Base-by-base conservation (phyloP, 371 early-diverging fungal species). In the Mucor irregularis region DNA sequence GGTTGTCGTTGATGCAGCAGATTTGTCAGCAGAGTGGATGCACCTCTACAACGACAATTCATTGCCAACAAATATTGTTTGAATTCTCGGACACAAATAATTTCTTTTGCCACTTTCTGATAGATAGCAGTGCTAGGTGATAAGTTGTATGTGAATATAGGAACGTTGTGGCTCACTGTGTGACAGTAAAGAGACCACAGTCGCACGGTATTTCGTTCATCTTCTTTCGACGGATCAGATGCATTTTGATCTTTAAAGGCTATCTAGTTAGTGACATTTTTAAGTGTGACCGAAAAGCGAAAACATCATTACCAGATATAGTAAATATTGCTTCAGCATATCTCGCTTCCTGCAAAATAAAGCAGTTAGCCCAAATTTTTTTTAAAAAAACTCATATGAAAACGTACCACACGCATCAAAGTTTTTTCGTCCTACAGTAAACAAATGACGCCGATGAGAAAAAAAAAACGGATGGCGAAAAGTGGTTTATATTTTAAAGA, bases 41-140 rank as follows among this genome's bases (percentile, higher is more conserved):
- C 78, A 6, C 90, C 91, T 5, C 79, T 75, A 48, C 87, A 87
- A 5, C 87, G 70, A 44, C 86, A 84, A 34, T 81, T 87, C 67
- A 86, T 83, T 0, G 80, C 89, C 9, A 91, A 50, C 9, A 90
- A 56, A 45, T 86, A 76, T 58, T 91, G 90, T 61, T 88, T 87
- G 50, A 91, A 78, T 48, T 90, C 88, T 5, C 82, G 76, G n/a
- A 86, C 78, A 49, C 90, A 91, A 34, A 90, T 81, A 26, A 83
- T 81, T 44, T 83, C 84, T 31, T 80, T 81, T 3, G 86, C 82
- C 22, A 83, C 68, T 54, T 84, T 85, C 55, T 88, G 89, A 46
- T 81, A 87, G 19, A 78, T 60, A 28, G 83, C 84, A 1, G 88
- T 85, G 44, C 83, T 84, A 0, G 89, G 89, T 2, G 87, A 75